A percentile compares a stretch with the other conserved stretches of the same genome.
phyloP scores from a whole-genome alignment of 2,329 filamentous ascomycete species.

The Parastagonospora avenae region DNA sequence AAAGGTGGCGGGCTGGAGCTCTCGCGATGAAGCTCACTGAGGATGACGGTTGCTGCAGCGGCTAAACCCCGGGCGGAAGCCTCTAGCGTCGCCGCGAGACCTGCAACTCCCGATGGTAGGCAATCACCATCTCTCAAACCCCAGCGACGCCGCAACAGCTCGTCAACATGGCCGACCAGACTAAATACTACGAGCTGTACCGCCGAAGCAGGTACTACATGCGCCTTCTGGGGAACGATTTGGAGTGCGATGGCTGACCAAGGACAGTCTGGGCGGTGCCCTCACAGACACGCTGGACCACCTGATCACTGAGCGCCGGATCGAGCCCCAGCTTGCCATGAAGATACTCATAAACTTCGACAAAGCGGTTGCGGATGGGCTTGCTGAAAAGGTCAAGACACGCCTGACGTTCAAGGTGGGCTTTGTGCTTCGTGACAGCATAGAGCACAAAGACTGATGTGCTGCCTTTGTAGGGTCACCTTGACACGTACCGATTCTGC shows the following conservation, averaged over 20 bases:
- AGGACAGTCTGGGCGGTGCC: slow-evolving; percentile 80
- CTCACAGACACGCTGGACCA: slow-evolving; percentile 97
- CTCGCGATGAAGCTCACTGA: slow-evolving; percentile 33
- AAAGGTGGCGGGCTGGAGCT: slow-evolving; percentile 33
- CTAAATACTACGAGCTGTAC: slow-evolving; percentile 89
- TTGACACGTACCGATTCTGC: slow-evolving; percentile 98
- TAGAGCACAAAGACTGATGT: slow-evolving; percentile 19
- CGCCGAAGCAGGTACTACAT: slow-evolving; percentile 87
- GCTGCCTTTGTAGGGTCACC: slow-evolving; percentile 70
- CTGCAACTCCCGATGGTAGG: slow-evolving; percentile 16
- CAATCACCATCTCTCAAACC: slow-evolving; percentile 15
- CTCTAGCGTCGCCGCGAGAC: slow-evolving; percentile 17
- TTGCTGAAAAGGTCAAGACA: slow-evolving; percentile 90
- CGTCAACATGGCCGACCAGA: slow-evolving; percentile 46
- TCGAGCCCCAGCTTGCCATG: slow-evolving; percentile 98
- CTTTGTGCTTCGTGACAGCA: slow-evolving; percentile 3
- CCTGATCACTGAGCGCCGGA: slow-evolving; percentile 89
- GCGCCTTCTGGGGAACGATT: slow-evolving; percentile 8
- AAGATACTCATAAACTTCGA: slow-evolving; percentile 97
- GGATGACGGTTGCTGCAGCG: slow-evolving; percentile 23
- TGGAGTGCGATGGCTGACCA: slow-evolving; percentile 31
- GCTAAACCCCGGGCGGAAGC: slow-evolving; percentile 5
- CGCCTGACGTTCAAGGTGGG: slow-evolving; percentile 92
- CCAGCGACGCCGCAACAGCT: slow-evolving; percentile 16
- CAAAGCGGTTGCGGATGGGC: slow-evolving; percentile 85